Evolutionary conservation across 2,329 filamentous ascomycete genomes (phyloP), one percentile per base, ranked within the genome.

Genomic region (Exophiala mesophila): DNA sequence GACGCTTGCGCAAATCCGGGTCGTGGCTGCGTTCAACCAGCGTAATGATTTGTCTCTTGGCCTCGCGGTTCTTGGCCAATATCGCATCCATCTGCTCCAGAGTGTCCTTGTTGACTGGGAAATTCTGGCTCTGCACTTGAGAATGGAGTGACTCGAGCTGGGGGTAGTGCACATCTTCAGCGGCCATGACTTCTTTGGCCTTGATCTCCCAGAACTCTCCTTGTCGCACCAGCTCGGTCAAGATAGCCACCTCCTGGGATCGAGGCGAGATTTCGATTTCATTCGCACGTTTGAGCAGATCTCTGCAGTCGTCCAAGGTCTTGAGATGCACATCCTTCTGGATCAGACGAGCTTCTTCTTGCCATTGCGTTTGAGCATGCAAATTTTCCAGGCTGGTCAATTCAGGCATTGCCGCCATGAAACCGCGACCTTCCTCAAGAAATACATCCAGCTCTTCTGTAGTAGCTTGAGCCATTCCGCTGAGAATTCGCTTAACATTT

Each of bases 131-230:
- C 23, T 80, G 72, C 1, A 89, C 89, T 66, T 97, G 90, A 36
- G 80, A 78, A 1, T 88, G 94, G 4, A 98, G 71, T 0, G 90
- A 88, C 63, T 97, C 92, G 1, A 98, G 77, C 61, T 98, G 92
- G 39, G 89, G 86, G 58, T 94, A 97, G 64, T 97, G 88, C 8
- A 97, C 83, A 30, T 83, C 75, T 58, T 97, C 90, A 6, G 88
- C 88, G n/a, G 81, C 77, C 67, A 97, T 94, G 39, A 98, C 73
- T 61, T 98, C 90, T 57, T 85, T 85, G 2, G 88, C 90, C 64
- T 96, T 97, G 35, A 79, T 74, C 67, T 97, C 92, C 92, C 92
- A 98, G 33, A 85, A 73, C 58, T 88, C 78, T 28, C 90, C 92
- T 18, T 83, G 78, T 5, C 76, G 72, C 53, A 83, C 77, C 61